These are phyloP conservation scores for Neofusicoccum cordaticola DNA, from an alignment of 2,329 filamentous ascomycete species.

Conservation along the genomic window DNA sequence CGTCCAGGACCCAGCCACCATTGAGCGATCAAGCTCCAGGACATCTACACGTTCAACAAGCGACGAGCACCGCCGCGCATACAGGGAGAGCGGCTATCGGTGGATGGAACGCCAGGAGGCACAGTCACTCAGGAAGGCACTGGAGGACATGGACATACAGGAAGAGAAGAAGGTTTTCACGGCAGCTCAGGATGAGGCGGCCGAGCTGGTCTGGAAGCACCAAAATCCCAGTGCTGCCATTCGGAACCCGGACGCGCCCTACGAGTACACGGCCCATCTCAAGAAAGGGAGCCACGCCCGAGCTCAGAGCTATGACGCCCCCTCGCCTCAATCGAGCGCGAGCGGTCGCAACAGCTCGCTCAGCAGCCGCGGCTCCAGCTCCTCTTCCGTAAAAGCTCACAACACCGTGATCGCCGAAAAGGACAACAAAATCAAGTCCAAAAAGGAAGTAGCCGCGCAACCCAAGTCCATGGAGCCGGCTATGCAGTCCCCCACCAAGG, in stretches of 20 bases:
- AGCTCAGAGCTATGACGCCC: slow-evolving; percentile 39
- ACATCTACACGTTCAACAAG: slow-evolving; percentile 36
- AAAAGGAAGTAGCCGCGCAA: background rate
- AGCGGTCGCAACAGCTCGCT: slow-evolving; percentile 15
- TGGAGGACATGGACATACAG: slow-evolving; percentile 69
- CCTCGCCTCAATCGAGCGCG: slow-evolving; percentile 12
- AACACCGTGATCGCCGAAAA: background rate
- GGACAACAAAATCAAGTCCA: slow-evolving; percentile 7
- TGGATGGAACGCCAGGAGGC: slow-evolving; percentile 83
- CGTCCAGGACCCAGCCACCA: slow-evolving; percentile 31
- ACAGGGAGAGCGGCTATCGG: slow-evolving; percentile 69
- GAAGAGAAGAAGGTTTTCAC: slow-evolving; percentile 64
- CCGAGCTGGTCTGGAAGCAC: slow-evolving; percentile 76
- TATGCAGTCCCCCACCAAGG: slow-evolving; percentile 1
- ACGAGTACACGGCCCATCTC: slow-evolving; percentile 63
- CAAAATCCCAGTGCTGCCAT: slow-evolving; percentile 66
- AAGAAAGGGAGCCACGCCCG: slow-evolving; percentile 69
- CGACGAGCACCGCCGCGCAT: slow-evolving; percentile 59
- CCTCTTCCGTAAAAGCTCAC: slow-evolving; percentile 19
- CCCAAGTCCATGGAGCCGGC: background rate
- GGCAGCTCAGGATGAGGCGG: slow-evolving; percentile 72
- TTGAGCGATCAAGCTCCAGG: slow-evolving; percentile 51
- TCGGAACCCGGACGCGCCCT: slow-evolving; percentile 48
- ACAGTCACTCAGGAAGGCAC: slow-evolving; percentile 65
- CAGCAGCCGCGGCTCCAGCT: slow-evolving; percentile 27